phyloP scores from a whole-genome alignment of 495 filamentous ascomycete species.

The Xylona heveae region DNA sequence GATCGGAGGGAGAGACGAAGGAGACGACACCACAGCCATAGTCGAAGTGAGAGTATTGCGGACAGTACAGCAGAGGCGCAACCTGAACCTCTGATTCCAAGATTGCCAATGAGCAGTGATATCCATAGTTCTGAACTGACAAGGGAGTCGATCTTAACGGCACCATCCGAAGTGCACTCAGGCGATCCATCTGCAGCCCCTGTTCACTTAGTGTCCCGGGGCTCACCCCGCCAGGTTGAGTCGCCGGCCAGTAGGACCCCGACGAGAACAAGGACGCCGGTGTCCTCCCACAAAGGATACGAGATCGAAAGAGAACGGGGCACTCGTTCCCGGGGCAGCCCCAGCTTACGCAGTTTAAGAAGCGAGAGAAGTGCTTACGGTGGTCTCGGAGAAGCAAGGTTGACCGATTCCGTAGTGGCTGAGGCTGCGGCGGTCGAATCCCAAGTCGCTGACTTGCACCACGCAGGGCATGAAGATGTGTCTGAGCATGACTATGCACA shows the following conservation, averaged over 20 bases:
- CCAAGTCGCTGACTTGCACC: not conserved
- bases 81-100: constrained; percentile 21
- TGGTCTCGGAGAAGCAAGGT: constrained; percentile 18
- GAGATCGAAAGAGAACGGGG: constrained; percentile 35
- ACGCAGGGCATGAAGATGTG: constrained; percentile 12
- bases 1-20: constrained; percentile 27
- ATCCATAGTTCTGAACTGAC: constrained; percentile 71
- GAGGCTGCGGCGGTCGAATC: constrained; percentile 17
- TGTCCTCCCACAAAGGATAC: constrained; percentile 26
- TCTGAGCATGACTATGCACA: constrained; percentile 29
- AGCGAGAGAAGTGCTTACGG: constrained; percentile 28
- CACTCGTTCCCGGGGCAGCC: constrained; percentile 33
- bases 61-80: constrained; percentile 14
- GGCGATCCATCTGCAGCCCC: too few relatives aligned
- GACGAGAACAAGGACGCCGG: constrained; percentile 25
- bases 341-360: constrained; percentile 24
- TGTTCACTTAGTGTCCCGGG: too few relatives aligned
- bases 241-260: constrained; percentile 34
- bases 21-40: constrained; percentile 26
- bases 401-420: constrained; percentile 21
- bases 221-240: constrained; percentile 20
- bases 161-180: constrained; percentile 51
- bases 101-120: constrained; percentile 71
- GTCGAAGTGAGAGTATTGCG: constrained; percentile 32
- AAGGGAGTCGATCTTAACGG: constrained; percentile 69